These are phyloP conservation scores for Globisporangium rhizosaccharum DNA, from an alignment of 352 stramenopile species.

Conservation along the genomic window DNA sequence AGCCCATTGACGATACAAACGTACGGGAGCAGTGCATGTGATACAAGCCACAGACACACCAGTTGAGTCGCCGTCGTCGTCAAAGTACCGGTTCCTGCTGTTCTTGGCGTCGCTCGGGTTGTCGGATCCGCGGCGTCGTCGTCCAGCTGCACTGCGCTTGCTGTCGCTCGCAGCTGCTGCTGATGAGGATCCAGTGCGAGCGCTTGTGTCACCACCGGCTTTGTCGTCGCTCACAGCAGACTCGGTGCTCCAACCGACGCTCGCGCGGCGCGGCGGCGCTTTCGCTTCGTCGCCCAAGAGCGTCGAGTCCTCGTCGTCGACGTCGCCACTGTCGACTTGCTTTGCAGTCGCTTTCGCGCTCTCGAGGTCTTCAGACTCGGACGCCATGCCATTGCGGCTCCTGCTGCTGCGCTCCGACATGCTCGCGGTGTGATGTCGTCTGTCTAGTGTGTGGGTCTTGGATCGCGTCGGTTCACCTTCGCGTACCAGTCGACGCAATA, in stretches of 20 bases:
- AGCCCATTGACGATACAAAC: neutral
- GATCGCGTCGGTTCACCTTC: no score
- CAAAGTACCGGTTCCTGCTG: slow-evolving; percentile 65
- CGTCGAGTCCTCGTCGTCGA: slow-evolving; percentile 46
- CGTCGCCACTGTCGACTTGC: slow-evolving; percentile 13
- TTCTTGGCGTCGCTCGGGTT: slow-evolving; percentile 27
- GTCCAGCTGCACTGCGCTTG: slow-evolving; percentile 33
- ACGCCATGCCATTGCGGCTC: neutral
- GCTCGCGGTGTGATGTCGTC: neutral
- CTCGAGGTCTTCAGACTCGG: slow-evolving; percentile 7
- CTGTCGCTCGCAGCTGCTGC: slow-evolving; percentile 20
- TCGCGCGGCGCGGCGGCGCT: slow-evolving; percentile 44
- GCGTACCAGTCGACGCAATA: no score
- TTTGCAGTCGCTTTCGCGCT: slow-evolving; percentile 7
- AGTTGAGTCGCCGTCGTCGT: slow-evolving; percentile 60
- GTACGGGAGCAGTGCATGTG: neutral
- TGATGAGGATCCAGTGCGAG: neutral
- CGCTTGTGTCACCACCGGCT: slow-evolving; percentile 7
- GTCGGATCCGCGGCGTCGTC: slow-evolving; percentile 56
- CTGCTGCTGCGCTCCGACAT: slow-evolving; percentile 2
- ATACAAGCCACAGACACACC: slow-evolving; percentile 15
- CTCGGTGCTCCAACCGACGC: slow-evolving; percentile 57
- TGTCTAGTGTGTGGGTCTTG: no score
- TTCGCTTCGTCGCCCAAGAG: slow-evolving; percentile 36
- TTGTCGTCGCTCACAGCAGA: slow-evolving; percentile 25